Percentiles rank a stretch among this genome's conserved stretches.
phyloP scores from a whole-genome alignment of 331 rosid species.

The Cydonia oblonga region DNA sequence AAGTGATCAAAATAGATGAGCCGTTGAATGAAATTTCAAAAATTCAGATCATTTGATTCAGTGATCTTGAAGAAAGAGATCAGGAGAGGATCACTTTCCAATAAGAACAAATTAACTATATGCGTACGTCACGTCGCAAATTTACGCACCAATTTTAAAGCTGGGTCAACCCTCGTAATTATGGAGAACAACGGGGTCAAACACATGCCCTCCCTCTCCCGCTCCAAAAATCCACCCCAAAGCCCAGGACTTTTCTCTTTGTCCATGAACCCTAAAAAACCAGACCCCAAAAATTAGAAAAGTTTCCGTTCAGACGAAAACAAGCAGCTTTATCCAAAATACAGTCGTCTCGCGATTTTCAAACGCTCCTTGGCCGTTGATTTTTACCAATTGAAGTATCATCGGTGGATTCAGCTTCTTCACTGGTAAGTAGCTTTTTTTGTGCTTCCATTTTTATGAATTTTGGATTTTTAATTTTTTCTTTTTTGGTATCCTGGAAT shows the following conservation, averaged over 20 bases:
- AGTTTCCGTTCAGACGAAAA: not conserved
- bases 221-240: slow-evolving; percentile 13
- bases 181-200: too few relatives aligned
- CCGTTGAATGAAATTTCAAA: too few relatives aligned
- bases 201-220: not conserved
- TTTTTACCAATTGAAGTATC: not conserved
- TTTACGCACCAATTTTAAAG: not conserved
- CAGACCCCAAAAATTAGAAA: not conserved
- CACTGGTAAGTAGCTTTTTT: slow-evolving; percentile 14
- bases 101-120: slow-evolving; percentile 6
- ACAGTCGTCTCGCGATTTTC: slow-evolving; percentile 17
- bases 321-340: not conserved
- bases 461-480: not conserved
- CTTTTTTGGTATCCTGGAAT: not conserved
- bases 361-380: not conserved
- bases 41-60: too few relatives aligned
- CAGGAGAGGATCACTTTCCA: not conserved
- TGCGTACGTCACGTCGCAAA: not conserved
- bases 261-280: slow-evolving; percentile 18
- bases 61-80: too few relatives aligned
- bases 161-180: too few relatives aligned
- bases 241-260: not conserved
- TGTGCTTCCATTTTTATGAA: slow-evolving; percentile 1
- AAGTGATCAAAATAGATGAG: too few relatives aligned
- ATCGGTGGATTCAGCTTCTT: slow-evolving; percentile 3